Evolutionary conservation across 768 basidiomycete genomes (phyloP).

Genomic region (Kondoa subrosea): DNA sequence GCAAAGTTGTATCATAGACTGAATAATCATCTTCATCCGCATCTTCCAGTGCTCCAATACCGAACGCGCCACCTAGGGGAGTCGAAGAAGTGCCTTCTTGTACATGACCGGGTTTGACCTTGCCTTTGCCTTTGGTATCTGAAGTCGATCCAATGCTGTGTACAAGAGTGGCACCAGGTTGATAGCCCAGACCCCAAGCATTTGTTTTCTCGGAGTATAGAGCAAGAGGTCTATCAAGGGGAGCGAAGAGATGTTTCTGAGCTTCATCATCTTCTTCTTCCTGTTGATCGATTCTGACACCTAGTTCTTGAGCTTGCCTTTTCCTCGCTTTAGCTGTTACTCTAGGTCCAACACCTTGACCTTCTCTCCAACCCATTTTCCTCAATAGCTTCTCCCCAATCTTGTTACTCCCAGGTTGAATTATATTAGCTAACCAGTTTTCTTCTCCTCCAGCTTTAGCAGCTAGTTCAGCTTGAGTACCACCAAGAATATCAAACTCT

Average conservation of each 20-base stretch:
- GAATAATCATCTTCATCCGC: constrained; percentile 82
- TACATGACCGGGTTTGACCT: background rate
- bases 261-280: constrained; percentile 33
- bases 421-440: constrained; percentile 50
- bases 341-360: constrained; percentile 84
- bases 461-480: constrained; percentile 3
- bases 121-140: constrained; percentile 1
- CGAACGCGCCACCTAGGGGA: constrained; percentile 45
- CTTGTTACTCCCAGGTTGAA: constrained; percentile 60
- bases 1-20: constrained; percentile 30
- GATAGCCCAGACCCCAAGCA: constrained; percentile 63
- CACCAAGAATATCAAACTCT: constrained; percentile 9
- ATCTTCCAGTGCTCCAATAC: constrained; percentile 74
- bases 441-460: constrained; percentile 37
- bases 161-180: constrained; percentile 38
- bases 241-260: constrained; percentile 72
- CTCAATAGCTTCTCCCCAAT: constrained; percentile 68
- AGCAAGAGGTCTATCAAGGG: constrained; percentile 55
- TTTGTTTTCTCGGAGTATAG: constrained; percentile 51
- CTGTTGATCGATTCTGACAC: constrained; percentile 34
- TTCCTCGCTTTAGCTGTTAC: constrained; percentile 58
- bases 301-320: constrained; percentile 33
- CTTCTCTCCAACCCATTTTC: constrained; percentile 89
- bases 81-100: background rate
- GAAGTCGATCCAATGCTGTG: constrained; percentile 6